Evolutionary conservation across 495 filamentous ascomycete genomes (phyloP).

Genomic region (Collariella sp.): DNA sequence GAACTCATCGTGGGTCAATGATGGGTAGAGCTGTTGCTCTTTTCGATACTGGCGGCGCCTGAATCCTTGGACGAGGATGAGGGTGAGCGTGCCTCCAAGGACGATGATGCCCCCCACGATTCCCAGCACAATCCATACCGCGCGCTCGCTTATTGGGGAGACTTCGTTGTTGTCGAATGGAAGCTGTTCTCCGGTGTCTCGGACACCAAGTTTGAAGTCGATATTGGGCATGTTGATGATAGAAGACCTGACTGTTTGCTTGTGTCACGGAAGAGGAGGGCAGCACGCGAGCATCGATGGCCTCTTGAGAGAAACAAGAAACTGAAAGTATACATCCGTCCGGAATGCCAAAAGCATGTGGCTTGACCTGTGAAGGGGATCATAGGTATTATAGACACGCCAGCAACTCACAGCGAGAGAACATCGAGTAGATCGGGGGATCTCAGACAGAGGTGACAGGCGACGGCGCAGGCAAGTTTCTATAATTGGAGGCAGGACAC

Average conservation of each 20-base stretch:
- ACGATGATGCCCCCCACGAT: conserved; percentile 24
- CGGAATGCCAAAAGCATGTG: no score
- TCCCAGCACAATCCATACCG: conserved; percentile 27
- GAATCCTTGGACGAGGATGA: conserved; percentile 16
- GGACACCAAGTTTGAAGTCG: not conserved
- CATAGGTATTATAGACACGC: no score
- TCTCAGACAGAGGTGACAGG: no score
- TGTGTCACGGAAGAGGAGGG: not conserved
- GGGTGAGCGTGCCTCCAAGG: conserved; percentile 18
- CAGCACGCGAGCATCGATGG: no score
- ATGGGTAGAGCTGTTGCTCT: conserved; percentile 14
- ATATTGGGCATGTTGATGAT: not conserved
- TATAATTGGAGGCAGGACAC: not conserved
- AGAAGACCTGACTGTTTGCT: no score
- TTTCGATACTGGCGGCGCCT: conserved; percentile 18
- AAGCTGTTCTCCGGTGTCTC: not conserved
- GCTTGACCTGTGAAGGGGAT: no score
- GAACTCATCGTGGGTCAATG: conserved; percentile 14
- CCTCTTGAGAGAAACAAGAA: no score
- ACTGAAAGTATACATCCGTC: no score
- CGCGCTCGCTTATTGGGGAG: not conserved
- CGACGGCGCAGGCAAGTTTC: not conserved
- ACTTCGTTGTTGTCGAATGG: not conserved
- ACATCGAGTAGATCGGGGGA: no score
- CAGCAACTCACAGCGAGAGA: no score